Percentiles rank a stretch among this genome's conserved stretches.
These are phyloP conservation scores for Amphichorda felina DNA, from an alignment of 2,329 filamentous ascomycete genomes.

Conservation along the genomic window DNA sequence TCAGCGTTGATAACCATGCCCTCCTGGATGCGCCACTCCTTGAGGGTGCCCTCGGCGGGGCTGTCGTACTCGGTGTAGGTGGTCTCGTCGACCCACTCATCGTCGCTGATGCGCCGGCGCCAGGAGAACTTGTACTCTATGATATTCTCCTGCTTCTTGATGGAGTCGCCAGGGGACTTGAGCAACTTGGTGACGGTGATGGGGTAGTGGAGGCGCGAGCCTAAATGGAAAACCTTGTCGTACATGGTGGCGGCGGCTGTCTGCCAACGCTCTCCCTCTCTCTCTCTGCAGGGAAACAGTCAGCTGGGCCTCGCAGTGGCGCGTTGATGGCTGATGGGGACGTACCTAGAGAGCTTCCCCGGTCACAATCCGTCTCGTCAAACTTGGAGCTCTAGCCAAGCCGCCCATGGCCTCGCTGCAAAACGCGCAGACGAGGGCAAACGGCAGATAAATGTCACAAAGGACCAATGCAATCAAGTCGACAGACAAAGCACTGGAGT, in stretches of 20 bases:
- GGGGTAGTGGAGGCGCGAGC: slow-evolving; percentile 70
- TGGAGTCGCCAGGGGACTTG: slow-evolving; percentile 60
- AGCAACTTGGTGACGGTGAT: slow-evolving; percentile 83
- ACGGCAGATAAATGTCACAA: background rate
- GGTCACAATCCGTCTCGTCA: slow-evolving; percentile 16
- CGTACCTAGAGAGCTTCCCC: slow-evolving; percentile 14
- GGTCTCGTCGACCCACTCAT: slow-evolving; percentile 47
- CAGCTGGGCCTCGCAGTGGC: background rate
- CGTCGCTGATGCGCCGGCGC: slow-evolving; percentile 63
- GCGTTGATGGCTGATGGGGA: background rate
- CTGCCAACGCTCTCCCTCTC: background rate
- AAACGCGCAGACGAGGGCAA: background rate
- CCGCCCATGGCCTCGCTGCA: slow-evolving; percentile 21
- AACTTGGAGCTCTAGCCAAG: slow-evolving; percentile 12
- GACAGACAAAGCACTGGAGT: background rate
- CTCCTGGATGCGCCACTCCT: slow-evolving; percentile 62
- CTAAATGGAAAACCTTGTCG: slow-evolving; percentile 35
- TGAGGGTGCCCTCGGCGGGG: slow-evolving; percentile 68
- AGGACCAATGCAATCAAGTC: background rate
- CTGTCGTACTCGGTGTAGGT: slow-evolving; percentile 70
- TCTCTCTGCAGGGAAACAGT: background rate
- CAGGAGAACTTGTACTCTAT: slow-evolving; percentile 83
- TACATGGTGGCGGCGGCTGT: slow-evolving; percentile 16
- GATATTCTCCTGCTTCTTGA: slow-evolving; percentile 66
- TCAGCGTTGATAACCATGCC: slow-evolving; percentile 52